Evolutionary conservation across 148 eudicot species (phyloP), one percentile per base, ranked within the genome.

Genomic region (Rhododendron molle): DNA sequence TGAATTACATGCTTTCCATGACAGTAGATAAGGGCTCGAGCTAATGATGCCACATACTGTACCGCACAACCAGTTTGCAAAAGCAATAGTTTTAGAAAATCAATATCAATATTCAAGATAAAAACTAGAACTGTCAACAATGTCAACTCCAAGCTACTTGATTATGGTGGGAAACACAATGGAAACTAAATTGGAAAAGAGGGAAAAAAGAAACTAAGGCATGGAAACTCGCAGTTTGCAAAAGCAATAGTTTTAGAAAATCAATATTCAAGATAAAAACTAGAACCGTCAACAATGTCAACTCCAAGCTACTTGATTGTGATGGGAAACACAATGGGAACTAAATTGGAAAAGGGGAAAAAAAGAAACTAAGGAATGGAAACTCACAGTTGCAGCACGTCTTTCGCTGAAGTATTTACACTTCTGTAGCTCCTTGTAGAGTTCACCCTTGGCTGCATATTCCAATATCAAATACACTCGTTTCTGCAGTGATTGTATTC

Each of bases 1-100:
- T 96, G 99, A 80, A 96, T 96, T 54, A 96, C 99, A 12, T 96
- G 99, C 88, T 97, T 97, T 50, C 98, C 98, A 65, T 97, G 99
- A 81, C 98, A 97, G 89, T 97, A 97, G 85, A 97, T 93, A 83
- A 97, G 94, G 28, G 99, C 99, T 84, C 95, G 94, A 71, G 98
- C 99, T 84, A 97, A 85, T 30, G 99, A 95, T 78, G 98, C 98
- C 80, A 97, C 90, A 83, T 97, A 96, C 98, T 96, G 90, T 91
- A 87, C 58, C 26, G 49, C 56, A 84, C 83, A 84, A 46, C 50
- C n/a, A 74, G 40, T 82, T 85, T 47, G 30, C 77, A 44, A 80
- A 47, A 30, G 23, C 46, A 46, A 46, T 20, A 78, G 80, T n/a
- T 26, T 43, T 3, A 54, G n/a, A 36, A 36, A 36, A 81, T 21